A percentile compares a stretch with the other conserved stretches of the same genome.
Evolutionary conservation across 1,284 basidiomycete species (phyloP).

Genomic region (Meira miltonrushii): DNA sequence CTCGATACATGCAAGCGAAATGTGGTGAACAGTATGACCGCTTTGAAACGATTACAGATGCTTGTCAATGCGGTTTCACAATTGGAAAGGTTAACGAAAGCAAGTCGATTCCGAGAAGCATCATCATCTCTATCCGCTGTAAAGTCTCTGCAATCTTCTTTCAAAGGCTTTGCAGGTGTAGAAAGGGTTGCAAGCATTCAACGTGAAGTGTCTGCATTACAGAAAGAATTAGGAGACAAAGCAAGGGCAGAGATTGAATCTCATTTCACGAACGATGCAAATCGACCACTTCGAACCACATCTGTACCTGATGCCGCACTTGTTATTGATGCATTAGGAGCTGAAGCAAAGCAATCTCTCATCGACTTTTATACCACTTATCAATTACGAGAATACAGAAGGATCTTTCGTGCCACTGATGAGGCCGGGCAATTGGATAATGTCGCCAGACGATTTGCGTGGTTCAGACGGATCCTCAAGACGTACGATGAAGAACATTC

Average conservation of each 20-base stretch:
- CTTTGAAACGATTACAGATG: conserved; percentile 85
- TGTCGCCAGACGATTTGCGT: conserved; percentile 83
- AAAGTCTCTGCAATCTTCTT: conserved; percentile 41
- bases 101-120: conserved; percentile 38
- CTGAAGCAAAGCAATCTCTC: conserved; percentile 59
- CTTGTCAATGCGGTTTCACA: conserved; percentile 55
- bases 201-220: conserved; percentile 34
- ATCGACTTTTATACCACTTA: conserved; percentile 84
- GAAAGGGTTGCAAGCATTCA: conserved; percentile 37
- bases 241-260: conserved; percentile 43
- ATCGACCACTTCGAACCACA: conserved; percentile 28
- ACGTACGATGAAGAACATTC: conserved; percentile 77
- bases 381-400: conserved; percentile 90
- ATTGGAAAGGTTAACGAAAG: conserved; percentile 39
- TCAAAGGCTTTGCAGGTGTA: conserved; percentile 37
- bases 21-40: conserved; percentile 71
- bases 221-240: conserved; percentile 26
- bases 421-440: conserved; percentile 93
- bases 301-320: conserved; percentile 42
- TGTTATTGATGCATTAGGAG: conserved; percentile 45
- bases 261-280: conserved; percentile 33
- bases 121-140: conserved; percentile 45
- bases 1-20: conserved; percentile 93
- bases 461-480: conserved; percentile 87
- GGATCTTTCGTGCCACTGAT: conserved; percentile 68